Percentiles rank a stretch among this genome's conserved stretches.
phyloP scores from a whole-genome alignment of 2,329 filamentous ascomycete species.

The Colletotrichum higginsianum region DNA sequence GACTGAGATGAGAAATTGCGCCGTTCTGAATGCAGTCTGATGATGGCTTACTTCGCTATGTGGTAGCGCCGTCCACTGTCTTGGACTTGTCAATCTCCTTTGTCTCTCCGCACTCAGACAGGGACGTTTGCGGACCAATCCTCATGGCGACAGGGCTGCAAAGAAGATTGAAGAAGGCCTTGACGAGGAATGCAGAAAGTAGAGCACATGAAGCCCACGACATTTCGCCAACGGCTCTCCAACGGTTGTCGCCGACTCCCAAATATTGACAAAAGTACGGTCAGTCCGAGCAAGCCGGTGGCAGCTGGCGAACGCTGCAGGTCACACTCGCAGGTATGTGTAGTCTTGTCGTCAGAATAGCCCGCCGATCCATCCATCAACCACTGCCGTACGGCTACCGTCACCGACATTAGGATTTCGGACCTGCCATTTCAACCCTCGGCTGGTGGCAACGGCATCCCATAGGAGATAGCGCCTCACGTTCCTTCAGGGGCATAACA shows the following conservation, averaged over 20 bases:
- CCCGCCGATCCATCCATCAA: slow-evolving; percentile 22
- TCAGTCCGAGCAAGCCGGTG: not conserved
- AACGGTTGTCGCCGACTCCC: slow-evolving; percentile 10
- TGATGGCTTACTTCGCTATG: slow-evolving; percentile 11
- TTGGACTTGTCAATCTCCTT: slow-evolving; percentile 36
- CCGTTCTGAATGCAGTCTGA: slow-evolving; percentile 32
- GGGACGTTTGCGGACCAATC: slow-evolving; percentile 22
- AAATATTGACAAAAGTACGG: not conserved
- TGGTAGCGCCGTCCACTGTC: slow-evolving; percentile 30
- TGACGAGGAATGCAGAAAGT: slow-evolving; percentile 23
- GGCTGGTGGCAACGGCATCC: slow-evolving; percentile 31
- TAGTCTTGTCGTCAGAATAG: not conserved
- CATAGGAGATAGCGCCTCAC: slow-evolving; percentile 20
- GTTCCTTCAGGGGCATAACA: slow-evolving; percentile 32
- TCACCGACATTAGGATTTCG: slow-evolving; percentile 27
- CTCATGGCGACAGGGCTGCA: slow-evolving; percentile 6
- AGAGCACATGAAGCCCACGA: slow-evolving; percentile 27
- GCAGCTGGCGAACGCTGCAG: slow-evolving; percentile 6
- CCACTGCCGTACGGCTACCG: not conserved
- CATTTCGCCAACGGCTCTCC: slow-evolving; percentile 21
- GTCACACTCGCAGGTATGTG: not conserved
- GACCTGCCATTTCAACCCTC: slow-evolving; percentile 32
- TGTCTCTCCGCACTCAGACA: slow-evolving; percentile 35
- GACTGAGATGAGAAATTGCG: slow-evolving; percentile 31
- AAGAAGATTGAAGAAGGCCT: slow-evolving; percentile 14